Evolutionary conservation across 257 asterid genomes (phyloP), one percentile per base, ranked within the genome.

Genomic region (Linaria vulgaris): DNA sequence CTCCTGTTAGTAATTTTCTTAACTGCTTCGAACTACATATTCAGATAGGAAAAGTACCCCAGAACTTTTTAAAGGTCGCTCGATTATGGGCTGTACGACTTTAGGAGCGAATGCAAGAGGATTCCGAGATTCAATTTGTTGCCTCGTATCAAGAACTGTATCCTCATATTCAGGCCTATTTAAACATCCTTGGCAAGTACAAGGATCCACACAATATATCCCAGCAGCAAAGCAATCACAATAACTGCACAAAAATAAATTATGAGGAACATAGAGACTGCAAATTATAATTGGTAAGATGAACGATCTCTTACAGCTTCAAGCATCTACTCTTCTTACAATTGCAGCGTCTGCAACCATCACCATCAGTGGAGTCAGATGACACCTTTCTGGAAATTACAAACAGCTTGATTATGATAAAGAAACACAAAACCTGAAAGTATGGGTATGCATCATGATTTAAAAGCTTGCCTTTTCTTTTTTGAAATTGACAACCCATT

Each of bases 161-260:
- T 85, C 79, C 70, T 78, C 86, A 66, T 79, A 79, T 59, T 87
- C 85, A 10, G 89, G 83, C 74, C 80, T 74, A 78, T 87, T 90
- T 34, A 66, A 81, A 78, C 95, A 90, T 53, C 73, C 95, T 76
- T 81, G 83, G 79, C 95, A 90, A 69, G 88, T 65, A 80, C 95
- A 90, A 59, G 85, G 51, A 15, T 72, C 95, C 41, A 76, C 85
- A 74, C 95, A 90, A 71, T 85, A 87, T 63, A 76, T 67, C 38
- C 86, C 88, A 34, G 91, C 88, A 14, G 95, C 91, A 85, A 87
- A 90, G 81, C 97, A 90, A 73, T 87, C 88, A 61, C 95, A 90
- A 61, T 80, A 86, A 75, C 96, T 89, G 79, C 79, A 76, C 45
- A 58, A 63, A 72, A 70, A 55, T 23, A 67, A 71, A 68, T 59